Percentiles rank a stretch among this genome's conserved stretches.
phyloP scores from a whole-genome alignment of 768 basidiomycete genomes.

The Suillus subaureus region DNA sequence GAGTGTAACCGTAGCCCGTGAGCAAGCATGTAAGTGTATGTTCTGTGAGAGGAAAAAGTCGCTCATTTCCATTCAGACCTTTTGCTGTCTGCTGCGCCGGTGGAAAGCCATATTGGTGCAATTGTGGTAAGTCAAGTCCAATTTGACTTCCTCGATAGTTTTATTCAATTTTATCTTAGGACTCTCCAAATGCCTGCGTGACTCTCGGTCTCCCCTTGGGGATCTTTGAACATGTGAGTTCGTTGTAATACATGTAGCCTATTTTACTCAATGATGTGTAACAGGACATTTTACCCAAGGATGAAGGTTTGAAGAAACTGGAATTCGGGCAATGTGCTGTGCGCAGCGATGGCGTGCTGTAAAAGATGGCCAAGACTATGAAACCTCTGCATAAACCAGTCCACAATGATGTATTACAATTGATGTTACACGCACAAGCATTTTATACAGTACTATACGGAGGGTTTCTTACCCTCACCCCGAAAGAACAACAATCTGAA shows the following conservation, averaged over 20 bases:
- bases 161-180: constrained; percentile 36
- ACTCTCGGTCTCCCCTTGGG: constrained; percentile 74
- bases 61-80: constrained; percentile 45
- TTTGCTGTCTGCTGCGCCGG: constrained; percentile 66
- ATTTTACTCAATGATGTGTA: not conserved
- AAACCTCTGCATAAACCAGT: not conserved
- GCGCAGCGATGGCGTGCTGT: constrained; percentile 54
- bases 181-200: constrained; percentile 79
- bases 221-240: constrained; percentile 70
- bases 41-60: not conserved
- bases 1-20: constrained; percentile 51
- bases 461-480: not conserved
- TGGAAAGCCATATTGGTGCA: constrained; percentile 72
- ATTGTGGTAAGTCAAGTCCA: constrained; percentile 51
- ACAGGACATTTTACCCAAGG: constrained; percentile 69
- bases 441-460: not conserved
- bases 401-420: not conserved
- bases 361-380: constrained; percentile 2
- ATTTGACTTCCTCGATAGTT: not conserved
- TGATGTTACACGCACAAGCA: not conserved
- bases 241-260: not conserved
- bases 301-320: constrained; percentile 59
- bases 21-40: constrained; percentile 63
- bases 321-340: constrained; percentile 57
- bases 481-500: not conserved